A percentile compares a stretch with the other conserved stretches of the same genome.
Conservation (phyloP, 306 rosid species). For the Vicia faba region DNA sequence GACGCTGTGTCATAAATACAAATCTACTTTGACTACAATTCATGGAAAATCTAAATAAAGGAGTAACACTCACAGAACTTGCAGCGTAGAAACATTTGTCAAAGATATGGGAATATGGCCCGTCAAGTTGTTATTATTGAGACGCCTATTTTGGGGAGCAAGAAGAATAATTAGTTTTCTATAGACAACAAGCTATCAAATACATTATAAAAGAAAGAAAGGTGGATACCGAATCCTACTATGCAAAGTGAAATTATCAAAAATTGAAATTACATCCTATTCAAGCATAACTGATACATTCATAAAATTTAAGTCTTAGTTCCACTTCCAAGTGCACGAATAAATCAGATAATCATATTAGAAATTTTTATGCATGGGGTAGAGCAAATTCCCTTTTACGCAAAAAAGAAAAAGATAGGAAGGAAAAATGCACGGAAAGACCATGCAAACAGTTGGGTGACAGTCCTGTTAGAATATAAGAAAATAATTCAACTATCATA, state of each 20-base stretch:
- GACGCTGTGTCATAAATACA: constrained; percentile 28
- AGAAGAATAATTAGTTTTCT: constrained; percentile 45
- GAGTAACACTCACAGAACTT: constrained; percentile 87
- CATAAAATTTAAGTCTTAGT: constrained; percentile 7
- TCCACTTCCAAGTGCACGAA: constrained; percentile 24
- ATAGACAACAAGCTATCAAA: too few species aligned
- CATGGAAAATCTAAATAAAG: constrained; percentile 20
- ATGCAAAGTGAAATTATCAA: too few species aligned
- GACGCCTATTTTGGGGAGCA: constrained; percentile 73
- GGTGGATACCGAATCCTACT: too few species aligned
- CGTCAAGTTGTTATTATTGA: constrained; percentile 79
- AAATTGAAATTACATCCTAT: too few species aligned
- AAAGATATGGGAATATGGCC: constrained; percentile 66
- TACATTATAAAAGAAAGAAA: too few species aligned
- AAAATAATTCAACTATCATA: too few species aligned
- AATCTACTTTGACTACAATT: constrained; percentile 1
- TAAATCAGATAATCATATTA: constrained; percentile 1
- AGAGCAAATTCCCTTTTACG: neutral
- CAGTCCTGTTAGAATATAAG: too few species aligned
- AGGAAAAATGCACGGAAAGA: too few species aligned
- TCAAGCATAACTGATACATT: neutral
- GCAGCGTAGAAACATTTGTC: constrained; percentile 60
- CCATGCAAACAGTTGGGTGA: too few species aligned
- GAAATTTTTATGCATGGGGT: neutral
- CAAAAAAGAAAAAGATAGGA: too few species aligned